Conservation (phyloP, 169 alveolate species). For the Blepharisma undulans region DNA sequence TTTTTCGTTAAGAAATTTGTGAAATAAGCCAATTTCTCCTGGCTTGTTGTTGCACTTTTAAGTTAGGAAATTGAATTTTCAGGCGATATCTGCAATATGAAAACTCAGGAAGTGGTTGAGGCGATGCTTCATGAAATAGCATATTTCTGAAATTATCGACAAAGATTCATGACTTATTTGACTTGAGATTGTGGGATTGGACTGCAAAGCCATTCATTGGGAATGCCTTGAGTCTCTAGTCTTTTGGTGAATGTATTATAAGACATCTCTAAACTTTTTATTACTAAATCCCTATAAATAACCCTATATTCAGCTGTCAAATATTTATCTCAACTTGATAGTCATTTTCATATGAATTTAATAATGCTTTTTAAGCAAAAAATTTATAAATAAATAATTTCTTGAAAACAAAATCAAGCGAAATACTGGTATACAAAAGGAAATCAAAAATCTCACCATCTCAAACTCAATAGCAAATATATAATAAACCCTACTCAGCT, state of each 20-base stretch:
- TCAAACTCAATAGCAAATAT: neutral
- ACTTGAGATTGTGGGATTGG: neutral
- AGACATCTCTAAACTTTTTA: neutral
- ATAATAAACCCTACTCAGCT: neutral
- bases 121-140: slow-evolving; percentile 9
- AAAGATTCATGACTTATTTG: neutral
- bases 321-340: neutral
- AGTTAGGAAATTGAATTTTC: neutral
- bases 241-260: neutral
- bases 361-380: too few relatives aligned
- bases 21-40: neutral
- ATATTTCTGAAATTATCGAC: neutral
- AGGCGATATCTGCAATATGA: slow-evolving; percentile 23
- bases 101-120: neutral
- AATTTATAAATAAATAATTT: too few relatives aligned
- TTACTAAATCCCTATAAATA: too few relatives aligned
- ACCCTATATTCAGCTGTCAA: neutral
- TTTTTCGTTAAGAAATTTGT: slow-evolving; percentile 25
- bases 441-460: neutral
- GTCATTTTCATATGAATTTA: neutral
- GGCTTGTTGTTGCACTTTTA: neutral
- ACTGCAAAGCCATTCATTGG: neutral
- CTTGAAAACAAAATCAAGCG: neutral
- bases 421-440: neutral
- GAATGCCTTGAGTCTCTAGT: neutral